Percentiles rank a stretch among this genome's conserved stretches.
Evolutionary conservation across 1,139 yeast species (phyloP).

Genomic region (Candida freyschussii): DNA sequence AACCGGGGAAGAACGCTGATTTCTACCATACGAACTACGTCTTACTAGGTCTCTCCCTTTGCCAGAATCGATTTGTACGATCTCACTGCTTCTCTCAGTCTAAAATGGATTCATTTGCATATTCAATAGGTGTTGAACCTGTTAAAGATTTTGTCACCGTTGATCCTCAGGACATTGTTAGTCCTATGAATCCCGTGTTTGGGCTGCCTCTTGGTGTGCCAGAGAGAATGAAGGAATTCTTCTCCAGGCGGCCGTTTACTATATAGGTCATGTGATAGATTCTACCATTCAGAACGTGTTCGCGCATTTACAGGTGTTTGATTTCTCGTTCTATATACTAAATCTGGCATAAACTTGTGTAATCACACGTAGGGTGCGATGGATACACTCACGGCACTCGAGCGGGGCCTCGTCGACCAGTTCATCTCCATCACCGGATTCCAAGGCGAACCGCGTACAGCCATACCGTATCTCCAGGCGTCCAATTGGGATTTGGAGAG

Average conservation of each 20-base stretch:
- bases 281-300: not conserved
- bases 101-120: slow-evolving; percentile 24
- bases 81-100: not conserved
- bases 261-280: not conserved
- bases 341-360: too few relatives aligned
- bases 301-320: not conserved
- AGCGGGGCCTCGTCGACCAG: slow-evolving; percentile 24
- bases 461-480: slow-evolving; percentile 22
- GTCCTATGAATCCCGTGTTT: slow-evolving; percentile 56
- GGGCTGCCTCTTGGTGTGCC: slow-evolving; percentile 44
- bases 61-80: slow-evolving; percentile 47
- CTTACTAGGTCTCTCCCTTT: slow-evolving; percentile 67
- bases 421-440: slow-evolving; percentile 27
- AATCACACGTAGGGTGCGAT: too few relatives aligned
- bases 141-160: slow-evolving; percentile 13
- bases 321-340: not conserved
- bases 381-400: slow-evolving; percentile 26
- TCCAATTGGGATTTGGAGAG: slow-evolving; percentile 29
- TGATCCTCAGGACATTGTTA: slow-evolving; percentile 25
- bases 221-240: slow-evolving; percentile 12
- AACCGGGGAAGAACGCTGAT: slow-evolving; percentile 79
- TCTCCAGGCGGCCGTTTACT: slow-evolving; percentile 1
- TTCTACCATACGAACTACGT: slow-evolving; percentile 90
- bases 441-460: slow-evolving; percentile 24
- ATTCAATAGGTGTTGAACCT: slow-evolving; percentile 25